These are phyloP conservation scores for Geranium incanum DNA, from an alignment of 441 rosid genomes.

Conservation along the genomic window DNA sequence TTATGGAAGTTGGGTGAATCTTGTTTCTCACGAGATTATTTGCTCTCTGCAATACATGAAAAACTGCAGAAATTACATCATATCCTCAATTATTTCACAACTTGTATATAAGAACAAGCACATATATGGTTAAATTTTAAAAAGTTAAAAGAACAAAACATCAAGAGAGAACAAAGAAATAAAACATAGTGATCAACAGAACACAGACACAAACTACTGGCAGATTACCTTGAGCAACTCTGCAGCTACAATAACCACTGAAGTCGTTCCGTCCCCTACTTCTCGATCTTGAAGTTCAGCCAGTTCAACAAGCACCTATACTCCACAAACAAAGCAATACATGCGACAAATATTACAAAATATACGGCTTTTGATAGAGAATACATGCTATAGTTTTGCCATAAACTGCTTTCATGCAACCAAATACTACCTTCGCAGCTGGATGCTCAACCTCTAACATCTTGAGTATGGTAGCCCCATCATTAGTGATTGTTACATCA, in stretches of 20 bases:
- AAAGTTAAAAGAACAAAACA: neutral
- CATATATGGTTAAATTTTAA: neutral
- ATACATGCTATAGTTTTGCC: neutral
- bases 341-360: neutral
- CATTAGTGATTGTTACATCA: slow-evolving; percentile 88
- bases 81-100: neutral
- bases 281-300: slow-evolving; percentile 97
- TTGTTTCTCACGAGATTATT: slow-evolving; percentile 95
- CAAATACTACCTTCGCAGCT: slow-evolving; percentile 69
- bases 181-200: neutral
- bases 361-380: neutral
- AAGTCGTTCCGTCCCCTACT: slow-evolving; percentile 97
- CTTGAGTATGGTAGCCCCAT: slow-evolving; percentile 87
- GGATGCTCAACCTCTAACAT: slow-evolving; percentile 97
- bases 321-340: slow-evolving; percentile 5
- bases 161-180: neutral
- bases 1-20: slow-evolving; percentile 95
- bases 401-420: neutral
- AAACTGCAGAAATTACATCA: slow-evolving; percentile 16
- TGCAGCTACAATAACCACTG: slow-evolving; percentile 92
- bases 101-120: neutral
- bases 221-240: slow-evolving; percentile 76
- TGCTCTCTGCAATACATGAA: slow-evolving; percentile 51
- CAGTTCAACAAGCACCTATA: slow-evolving; percentile 85
- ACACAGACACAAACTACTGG: neutral